Evolutionary conservation across 768 basidiomycete genomes (phyloP), one percentile per base, ranked within the genome.

Genomic region (Leccinum barrowsii): DNA sequence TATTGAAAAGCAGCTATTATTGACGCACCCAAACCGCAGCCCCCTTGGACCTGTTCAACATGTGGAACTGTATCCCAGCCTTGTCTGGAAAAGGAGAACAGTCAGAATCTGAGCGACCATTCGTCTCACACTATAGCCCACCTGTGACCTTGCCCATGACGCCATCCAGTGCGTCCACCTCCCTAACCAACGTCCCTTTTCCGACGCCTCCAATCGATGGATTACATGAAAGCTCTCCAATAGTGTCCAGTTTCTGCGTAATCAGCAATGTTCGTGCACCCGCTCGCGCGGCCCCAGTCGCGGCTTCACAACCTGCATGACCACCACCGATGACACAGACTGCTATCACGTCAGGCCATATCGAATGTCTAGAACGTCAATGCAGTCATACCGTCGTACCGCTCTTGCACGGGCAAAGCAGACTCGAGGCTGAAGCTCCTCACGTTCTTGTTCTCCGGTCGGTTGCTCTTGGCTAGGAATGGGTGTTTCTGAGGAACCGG

Each of bases 291-390:
- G 93, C 81, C 2, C 88, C 94, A 5, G 92, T 84, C 0, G 94
- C 93, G 1, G 94, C 94, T 70, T 96, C 94, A 65, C 91, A 93
- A 1, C 94, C 94, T 30, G 94, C 94, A 76, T 96, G 94, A 4
- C 94, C 94, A 4, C 89, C 94, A 26, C 94, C 94, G 63, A 96
- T 91, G 30, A 96, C 80, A 65, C 92, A 92, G 0, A 94, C 91
- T 83, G 21, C 21, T 76, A 76, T 7, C 75, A 61, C 17, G 70
- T 79, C 51, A 74, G 75, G 62, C 78, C 15, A 13, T 10, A 26
- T 7, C 0, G 0, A 28, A 28, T 37, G 5, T 58, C n/a, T 7
- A 60, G 28, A 58, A n/a, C 42, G 49, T 26, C 19, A 8, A 48
- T 35, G 2, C 0, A 51, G 17, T 8, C 61, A 50, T 55, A 72